Percentiles rank a stretch among this genome's conserved stretches.
phyloP scores from a whole-genome alignment of 495 filamentous ascomycete genomes.

The Penicillium parvum region DNA sequence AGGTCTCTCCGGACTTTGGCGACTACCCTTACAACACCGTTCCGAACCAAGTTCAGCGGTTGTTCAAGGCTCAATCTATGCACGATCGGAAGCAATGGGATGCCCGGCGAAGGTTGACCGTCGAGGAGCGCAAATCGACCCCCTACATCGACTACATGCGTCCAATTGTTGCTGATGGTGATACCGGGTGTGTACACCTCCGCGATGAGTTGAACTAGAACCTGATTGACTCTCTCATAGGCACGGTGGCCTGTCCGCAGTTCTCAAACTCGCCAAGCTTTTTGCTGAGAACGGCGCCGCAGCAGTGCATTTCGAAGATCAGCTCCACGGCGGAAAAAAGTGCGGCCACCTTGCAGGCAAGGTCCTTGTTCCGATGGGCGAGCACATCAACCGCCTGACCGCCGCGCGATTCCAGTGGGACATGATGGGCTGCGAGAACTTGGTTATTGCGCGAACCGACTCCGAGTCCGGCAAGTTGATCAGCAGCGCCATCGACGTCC shows the following conservation, averaged over 20 bases:
- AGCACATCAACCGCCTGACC: slow-evolving; percentile 92
- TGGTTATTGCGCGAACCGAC: slow-evolving; percentile 92
- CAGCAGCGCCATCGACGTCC: slow-evolving; percentile 82
- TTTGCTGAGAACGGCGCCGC: slow-evolving; percentile 98
- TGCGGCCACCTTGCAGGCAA: slow-evolving; percentile 97
- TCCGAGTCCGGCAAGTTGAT: slow-evolving; percentile 89
- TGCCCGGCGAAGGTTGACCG: slow-evolving; percentile 66
- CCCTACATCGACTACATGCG: slow-evolving; percentile 89
- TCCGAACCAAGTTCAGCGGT: slow-evolving; percentile 91
- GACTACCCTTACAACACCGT: slow-evolving; percentile 99
- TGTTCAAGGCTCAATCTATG: slow-evolving; percentile 94
- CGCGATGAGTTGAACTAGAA: not conserved
- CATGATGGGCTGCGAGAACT: slow-evolving; percentile 89
- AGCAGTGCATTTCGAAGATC: slow-evolving; percentile 96
- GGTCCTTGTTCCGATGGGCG: slow-evolving; percentile 87
- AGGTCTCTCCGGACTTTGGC: slow-evolving; percentile 94
- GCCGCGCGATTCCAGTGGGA: slow-evolving; percentile 97
- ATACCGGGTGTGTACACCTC: slow-evolving; percentile 64
- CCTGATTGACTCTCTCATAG: slow-evolving; percentile 16
- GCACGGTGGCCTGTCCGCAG: slow-evolving; percentile 83
- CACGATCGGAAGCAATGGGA: slow-evolving; percentile 97
- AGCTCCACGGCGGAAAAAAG: slow-evolving; percentile 97
- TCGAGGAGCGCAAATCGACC: slow-evolving; percentile 64
- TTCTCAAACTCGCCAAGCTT: slow-evolving; percentile 93
- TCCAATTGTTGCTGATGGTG: slow-evolving; percentile 95